Evolutionary conservation across 176 grass and related monocot species (phyloP), one percentile per base, ranked within the genome.

Genomic region (Canna indica): DNA sequence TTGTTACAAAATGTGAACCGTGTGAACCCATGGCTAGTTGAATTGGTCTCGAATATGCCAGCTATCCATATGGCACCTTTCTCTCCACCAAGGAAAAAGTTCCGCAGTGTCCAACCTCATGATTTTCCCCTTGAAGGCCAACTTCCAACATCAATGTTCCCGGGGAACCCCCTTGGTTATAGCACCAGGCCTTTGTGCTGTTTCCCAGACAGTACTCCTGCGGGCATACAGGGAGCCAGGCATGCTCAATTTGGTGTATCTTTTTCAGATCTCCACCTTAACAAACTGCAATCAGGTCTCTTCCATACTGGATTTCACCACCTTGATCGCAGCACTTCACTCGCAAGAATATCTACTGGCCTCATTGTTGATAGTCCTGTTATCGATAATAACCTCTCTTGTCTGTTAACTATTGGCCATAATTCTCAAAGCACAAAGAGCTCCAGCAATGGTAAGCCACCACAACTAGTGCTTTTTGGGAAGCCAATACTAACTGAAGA

Each of bases 141-240:
- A 78, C 86, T 76, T 59, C 78, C 71, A 44, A 41, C 70, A 2
- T 78, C 84, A 22, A 76, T 83, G 80, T 90, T 90, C 83, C 66
- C 79, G 4, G 35, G 86, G 58, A 83, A 82, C 68, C 80, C 90
- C 1, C 84, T 85, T 44, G 67, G 78, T 12, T 78, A 80, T 5
- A 75, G 80, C 13, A 75, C 69, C 39, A 81, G 65, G 58, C 81
- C 84, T 34, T 69, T 86, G 83, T 86, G 83, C 88, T 90, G 83
- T 38, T 90, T 86, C 78, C 86, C 78, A 39, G 83, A 88, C 48
- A 80, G 75, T 68, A 87, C 82, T 90, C 89, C 87, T 94, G 84
- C 85, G 84, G 89, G 87, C 84, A 88, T 99, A 99, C 95, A 99
- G 95, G 95, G 95, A 99, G 90, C 95, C 95, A 99, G 95, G 95